Evolutionary conservation across 495 filamentous ascomycete species (phyloP).

Genomic region (Penicillium desertorum): DNA sequence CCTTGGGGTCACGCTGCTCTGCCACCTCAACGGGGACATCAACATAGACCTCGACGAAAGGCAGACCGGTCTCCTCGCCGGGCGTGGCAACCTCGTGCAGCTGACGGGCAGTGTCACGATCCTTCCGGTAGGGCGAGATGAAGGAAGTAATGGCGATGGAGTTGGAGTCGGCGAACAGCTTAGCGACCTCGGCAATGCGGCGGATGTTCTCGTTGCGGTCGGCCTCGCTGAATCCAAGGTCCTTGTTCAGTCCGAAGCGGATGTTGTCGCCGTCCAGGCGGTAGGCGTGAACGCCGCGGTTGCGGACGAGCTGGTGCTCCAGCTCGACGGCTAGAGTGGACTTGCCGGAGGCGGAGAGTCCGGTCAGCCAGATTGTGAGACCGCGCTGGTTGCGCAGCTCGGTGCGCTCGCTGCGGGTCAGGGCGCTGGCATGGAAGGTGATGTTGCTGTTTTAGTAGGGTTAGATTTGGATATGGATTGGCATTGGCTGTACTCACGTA

Average conservation of each 20-base stretch:
- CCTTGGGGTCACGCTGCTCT: slow-evolving; percentile 96
- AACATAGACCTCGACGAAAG: slow-evolving; percentile 91
- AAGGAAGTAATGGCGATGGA: slow-evolving; percentile 90
- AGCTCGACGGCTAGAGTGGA: slow-evolving; percentile 94
- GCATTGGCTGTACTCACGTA: slow-evolving; percentile 38
- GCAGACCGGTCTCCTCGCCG: slow-evolving; percentile 56
- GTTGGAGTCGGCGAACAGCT: slow-evolving; percentile 89
- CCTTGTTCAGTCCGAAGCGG: slow-evolving; percentile 95
- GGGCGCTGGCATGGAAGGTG: slow-evolving; percentile 90
- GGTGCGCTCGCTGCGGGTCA: slow-evolving; percentile 83
- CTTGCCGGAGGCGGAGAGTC: slow-evolving; percentile 92
- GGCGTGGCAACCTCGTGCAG: slow-evolving; percentile 63
- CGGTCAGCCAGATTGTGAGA: slow-evolving; percentile 97
- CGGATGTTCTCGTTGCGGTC: slow-evolving; percentile 98
- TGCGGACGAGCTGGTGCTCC: slow-evolving; percentile 81
- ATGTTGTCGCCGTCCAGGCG: slow-evolving; percentile 98
- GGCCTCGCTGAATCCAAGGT: slow-evolving; percentile 88
- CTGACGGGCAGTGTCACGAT: slow-evolving; percentile 76
- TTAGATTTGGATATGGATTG: slow-evolving; percentile 12
- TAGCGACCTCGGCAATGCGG: slow-evolving; percentile 92
- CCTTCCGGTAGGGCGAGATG: slow-evolving; percentile 89
- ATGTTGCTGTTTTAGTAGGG: slow-evolving; percentile 71
- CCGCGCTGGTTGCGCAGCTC: slow-evolving; percentile 76
- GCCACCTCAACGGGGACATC: slow-evolving; percentile 86
- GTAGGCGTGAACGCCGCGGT: slow-evolving; percentile 79